Conservation (phyloP, 2,329 filamentous ascomycete genomes). For the Colletotrichum eremochloae region DNA sequence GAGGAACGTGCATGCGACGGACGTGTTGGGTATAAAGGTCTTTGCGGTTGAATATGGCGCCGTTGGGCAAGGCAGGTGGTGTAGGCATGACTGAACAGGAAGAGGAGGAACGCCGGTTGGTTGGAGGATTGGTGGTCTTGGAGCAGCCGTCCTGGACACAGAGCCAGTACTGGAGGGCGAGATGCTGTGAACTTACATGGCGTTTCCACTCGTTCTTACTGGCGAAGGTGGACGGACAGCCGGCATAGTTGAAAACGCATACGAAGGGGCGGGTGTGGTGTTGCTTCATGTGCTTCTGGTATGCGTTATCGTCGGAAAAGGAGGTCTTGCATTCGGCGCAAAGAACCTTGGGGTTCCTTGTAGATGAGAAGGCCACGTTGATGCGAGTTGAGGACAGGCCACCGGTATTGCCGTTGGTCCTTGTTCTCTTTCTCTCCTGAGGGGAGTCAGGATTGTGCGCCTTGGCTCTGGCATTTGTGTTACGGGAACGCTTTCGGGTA, state of each 20-base stretch:
- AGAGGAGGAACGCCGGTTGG: constrained; percentile 34
- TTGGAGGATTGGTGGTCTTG: constrained; percentile 47
- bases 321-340: constrained; percentile 55
- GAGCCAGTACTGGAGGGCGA: constrained; percentile 80
- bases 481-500: constrained; percentile 39
- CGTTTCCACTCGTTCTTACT: constrained; percentile 97
- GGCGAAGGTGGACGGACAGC: constrained; percentile 79
- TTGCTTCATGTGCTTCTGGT: constrained; percentile 65
- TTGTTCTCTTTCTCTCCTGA: constrained; percentile 32
- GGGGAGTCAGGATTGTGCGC: neutral
- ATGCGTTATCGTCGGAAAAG: constrained; percentile 61
- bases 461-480: constrained; percentile 6
- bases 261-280: constrained; percentile 74
- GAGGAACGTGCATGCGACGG: constrained; percentile 82
- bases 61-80: constrained; percentile 61
- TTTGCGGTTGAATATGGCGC: constrained; percentile 85
- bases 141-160: constrained; percentile 76
- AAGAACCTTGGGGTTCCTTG: constrained; percentile 41
- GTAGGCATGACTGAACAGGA: constrained; percentile 18
- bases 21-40: constrained; percentile 93
- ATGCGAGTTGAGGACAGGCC: neutral
- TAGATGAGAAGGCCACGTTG: constrained; percentile 8
- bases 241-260: constrained; percentile 84
- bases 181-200: constrained; percentile 84
- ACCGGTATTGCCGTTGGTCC: constrained; percentile 11